phyloP scores from a whole-genome alignment of 139 green algal genomes.

The Closterium sp. region DNA sequence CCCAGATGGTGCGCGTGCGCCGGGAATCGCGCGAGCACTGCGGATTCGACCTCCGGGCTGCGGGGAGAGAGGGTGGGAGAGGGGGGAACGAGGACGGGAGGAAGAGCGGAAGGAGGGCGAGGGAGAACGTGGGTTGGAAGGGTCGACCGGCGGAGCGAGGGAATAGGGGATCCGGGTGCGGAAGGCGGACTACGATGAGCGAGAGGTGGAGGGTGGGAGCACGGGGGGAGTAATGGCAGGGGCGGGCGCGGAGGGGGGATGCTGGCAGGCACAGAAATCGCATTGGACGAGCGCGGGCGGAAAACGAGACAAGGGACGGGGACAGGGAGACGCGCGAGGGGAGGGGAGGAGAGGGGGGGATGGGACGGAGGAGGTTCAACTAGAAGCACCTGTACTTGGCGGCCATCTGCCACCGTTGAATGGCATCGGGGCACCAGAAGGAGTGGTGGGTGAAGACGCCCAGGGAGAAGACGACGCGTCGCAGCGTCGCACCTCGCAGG shows the following conservation, averaged over 20 bases:
- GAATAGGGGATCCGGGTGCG: too few relatives aligned
- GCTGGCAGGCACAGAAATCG: background rate
- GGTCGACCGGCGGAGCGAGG: too few relatives aligned
- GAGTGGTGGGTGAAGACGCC: background rate
- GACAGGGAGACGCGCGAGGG: background rate
- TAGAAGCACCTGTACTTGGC: background rate
- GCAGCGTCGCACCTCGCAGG: background rate
- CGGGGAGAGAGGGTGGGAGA: background rate
- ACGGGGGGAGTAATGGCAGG: too few relatives aligned
- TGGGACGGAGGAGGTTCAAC: background rate
- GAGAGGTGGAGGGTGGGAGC: background rate
- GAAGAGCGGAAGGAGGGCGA: background rate
- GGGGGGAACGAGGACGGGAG: background rate
- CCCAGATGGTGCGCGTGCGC: background rate
- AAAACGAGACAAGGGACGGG: too few relatives aligned
- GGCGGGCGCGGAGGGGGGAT: background rate
- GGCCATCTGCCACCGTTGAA: background rate
- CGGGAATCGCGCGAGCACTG: background rate
- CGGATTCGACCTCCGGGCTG: background rate
- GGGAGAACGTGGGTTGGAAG: background rate
- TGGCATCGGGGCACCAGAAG: constrained; percentile 10
- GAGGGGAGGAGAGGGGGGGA: background rate
- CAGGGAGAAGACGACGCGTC: background rate
- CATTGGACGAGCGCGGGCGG: background rate
- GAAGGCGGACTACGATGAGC: background rate